Evolutionary conservation across 768 basidiomycete genomes (phyloP), one percentile per base, ranked within the genome.

Genomic region (Lactarius pseudohatsudake): DNA sequence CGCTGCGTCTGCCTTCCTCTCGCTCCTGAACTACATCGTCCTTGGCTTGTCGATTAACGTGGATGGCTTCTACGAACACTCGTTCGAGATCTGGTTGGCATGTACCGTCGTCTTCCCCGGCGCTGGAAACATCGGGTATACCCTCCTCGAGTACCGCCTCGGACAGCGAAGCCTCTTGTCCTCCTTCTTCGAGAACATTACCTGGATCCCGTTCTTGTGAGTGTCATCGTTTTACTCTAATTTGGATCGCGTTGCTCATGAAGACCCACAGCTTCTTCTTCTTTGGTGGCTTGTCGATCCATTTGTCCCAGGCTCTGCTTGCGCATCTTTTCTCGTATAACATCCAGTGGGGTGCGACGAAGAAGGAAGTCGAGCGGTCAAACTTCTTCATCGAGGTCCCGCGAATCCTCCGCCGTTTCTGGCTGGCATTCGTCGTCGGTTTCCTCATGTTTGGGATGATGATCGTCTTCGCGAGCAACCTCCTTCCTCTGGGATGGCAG

Each of bases 361-460:
- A 84, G 71, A 94, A 94, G 84, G 90, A 92, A 76, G 91, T 95
- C 47, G 89, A 94, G 76, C 82, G 85, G 57, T 91, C 90, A 6
- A 95, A 94, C 74, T 94, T 96, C 81, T 94, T 91, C 84, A 85
- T 90, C 63, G 94, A 96, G 75, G 86, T 94, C 15, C 94, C 94
- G 1, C 85, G 85, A 64, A 94, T 96, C 74, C 79, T 89, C 73
- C 86, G 86, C 69, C 88, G 92, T 4, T 96, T 92, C 79, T 87
- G 89, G 81, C 72, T 85, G 57, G 83, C 85, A 53, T 81, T 92
- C 68, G 64, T 83, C 22, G 63, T 91, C 26, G 86, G 84, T 56
- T 78, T 86, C 69, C 63, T 81, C 20, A 68, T 79, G 13, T 79
- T 88, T 67, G 81, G 77, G 10, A 79, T 75, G 54, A 87, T 93